Evolutionary conservation across 768 basidiomycete species (phyloP).

Genomic region (Tylopilus felleus): DNA sequence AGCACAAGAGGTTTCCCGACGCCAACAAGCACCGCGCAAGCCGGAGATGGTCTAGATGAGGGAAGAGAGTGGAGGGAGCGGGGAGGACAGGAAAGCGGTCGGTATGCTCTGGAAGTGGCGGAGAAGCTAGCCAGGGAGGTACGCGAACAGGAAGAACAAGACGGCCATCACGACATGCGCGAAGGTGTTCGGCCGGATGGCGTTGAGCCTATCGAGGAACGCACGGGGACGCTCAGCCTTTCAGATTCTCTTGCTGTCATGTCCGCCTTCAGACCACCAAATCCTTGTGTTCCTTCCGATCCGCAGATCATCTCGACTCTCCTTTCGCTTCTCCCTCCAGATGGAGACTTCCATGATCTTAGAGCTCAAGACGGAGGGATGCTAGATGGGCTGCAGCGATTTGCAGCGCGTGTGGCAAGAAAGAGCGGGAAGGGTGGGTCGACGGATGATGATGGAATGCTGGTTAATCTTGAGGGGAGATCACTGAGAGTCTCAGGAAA

Average conservation of each 20-base stretch:
- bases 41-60: constrained; percentile 34
- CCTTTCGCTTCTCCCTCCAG: constrained; percentile 59
- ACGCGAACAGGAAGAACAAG: constrained; percentile 24
- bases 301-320: constrained; percentile 58
- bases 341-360: constrained; percentile 61
- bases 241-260: constrained; percentile 59
- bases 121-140: constrained; percentile 55
- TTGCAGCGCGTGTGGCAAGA: constrained; percentile 46
- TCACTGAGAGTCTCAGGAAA: constrained; percentile 76
- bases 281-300: constrained; percentile 88
- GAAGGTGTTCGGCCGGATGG: constrained; percentile 3
- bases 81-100: constrained; percentile 30
- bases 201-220: constrained; percentile 47
- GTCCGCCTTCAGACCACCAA: constrained; percentile 68
- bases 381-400: constrained; percentile 71
- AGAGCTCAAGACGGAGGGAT: constrained; percentile 50
- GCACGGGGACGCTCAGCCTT: constrained; percentile 61
- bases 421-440: constrained; percentile 34
- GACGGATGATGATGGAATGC: constrained; percentile 39
- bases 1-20: constrained; percentile 49
- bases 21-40: constrained; percentile 45
- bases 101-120: constrained; percentile 52
- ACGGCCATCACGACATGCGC: constrained; percentile 6
- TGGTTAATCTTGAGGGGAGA: constrained; percentile 60
- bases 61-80: constrained; percentile 19